Evolutionary conservation across 495 filamentous ascomycete genomes (phyloP), one percentile per base, ranked within the genome.

Genomic region (Penicillium malachiteum): DNA sequence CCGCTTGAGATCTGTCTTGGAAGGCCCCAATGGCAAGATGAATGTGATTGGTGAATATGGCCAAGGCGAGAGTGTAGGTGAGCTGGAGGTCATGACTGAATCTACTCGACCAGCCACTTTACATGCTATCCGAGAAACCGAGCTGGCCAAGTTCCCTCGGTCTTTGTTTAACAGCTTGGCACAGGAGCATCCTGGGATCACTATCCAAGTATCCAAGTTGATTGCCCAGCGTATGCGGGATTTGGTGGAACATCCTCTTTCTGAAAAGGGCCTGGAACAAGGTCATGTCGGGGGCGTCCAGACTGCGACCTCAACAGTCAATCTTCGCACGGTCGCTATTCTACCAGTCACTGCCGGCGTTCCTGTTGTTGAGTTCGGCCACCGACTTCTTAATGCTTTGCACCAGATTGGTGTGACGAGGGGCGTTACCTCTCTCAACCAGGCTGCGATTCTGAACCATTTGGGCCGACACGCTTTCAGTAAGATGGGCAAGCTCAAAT

Each of bases 191-290:
- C 93, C 95, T 7, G 95, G 92, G 14, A 97, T 98, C 67, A 97
- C 94, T 0, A 97, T 98, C 58, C 96, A 97, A 71, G 96, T 98
- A 11, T 97, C 95, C 3, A 98, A 97, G 71, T 92, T 98, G 56
- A 97, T 98, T 64, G 94, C 94, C 0, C 90, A 92, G 38, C 84
- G 95, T 9, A 98, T 97, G 94, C 81, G 93, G 53, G 82, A 90
- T 30, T 63, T 97, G 58, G 82, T 96, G 5, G 91, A 97, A 57
- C 87, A 87, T 63, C 88, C 87, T 17, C 60, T 88, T n/a, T 78
- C 81, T 31, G 90, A 87, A 62, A 87, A 79, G 67, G 78, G 69
- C 45, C 75, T 68, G 54, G 88, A 86, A 67, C 85, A 75, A 62
- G 78, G 67, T 51, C 79, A 64, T 57, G 77, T 78, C 31, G 80